phyloP scores from a whole-genome alignment of 2,329 filamentous ascomycete species.

The Beauveria asiatica region DNA sequence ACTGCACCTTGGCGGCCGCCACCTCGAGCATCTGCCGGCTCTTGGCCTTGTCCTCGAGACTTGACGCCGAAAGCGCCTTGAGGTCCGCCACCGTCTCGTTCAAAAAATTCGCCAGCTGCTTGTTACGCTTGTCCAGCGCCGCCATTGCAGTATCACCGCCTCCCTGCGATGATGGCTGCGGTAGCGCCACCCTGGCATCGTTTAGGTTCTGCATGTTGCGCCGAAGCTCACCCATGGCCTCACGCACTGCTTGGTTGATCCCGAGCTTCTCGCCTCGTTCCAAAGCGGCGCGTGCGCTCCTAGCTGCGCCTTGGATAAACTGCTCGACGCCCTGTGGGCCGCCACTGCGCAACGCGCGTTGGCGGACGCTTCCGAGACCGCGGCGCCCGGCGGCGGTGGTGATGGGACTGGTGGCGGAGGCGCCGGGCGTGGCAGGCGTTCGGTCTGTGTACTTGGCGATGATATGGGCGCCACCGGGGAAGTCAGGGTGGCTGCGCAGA shows the following conservation, averaged over 20 bases:
- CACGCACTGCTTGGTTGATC: slow-evolving; percentile 73
- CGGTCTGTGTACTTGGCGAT: slow-evolving; percentile 63
- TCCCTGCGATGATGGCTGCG: background rate
- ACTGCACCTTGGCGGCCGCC: slow-evolving; percentile 54
- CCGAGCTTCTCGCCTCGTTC: slow-evolving; percentile 68
- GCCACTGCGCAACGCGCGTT: slow-evolving; percentile 29
- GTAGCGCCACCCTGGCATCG: slow-evolving; percentile 31
- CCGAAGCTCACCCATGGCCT: slow-evolving; percentile 69
- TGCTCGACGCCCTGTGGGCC: slow-evolving; percentile 45
- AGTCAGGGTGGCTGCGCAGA: slow-evolving; percentile 55
- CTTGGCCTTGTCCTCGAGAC: slow-evolving; percentile 39
- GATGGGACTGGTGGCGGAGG: slow-evolving; percentile 22
- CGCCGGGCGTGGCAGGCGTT: slow-evolving; percentile 30
- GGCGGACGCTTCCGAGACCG: slow-evolving; percentile 28
- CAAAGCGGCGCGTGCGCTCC: slow-evolving; percentile 65
- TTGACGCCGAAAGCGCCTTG: slow-evolving; percentile 47
- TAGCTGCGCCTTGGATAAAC: slow-evolving; percentile 67
- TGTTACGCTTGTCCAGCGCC: slow-evolving; percentile 56
- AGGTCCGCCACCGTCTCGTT: slow-evolving; percentile 57
- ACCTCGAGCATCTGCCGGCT: slow-evolving; percentile 47
- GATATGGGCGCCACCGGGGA: slow-evolving; percentile 53
- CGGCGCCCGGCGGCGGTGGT: slow-evolving; percentile 22
- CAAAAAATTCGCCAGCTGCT: slow-evolving; percentile 58
- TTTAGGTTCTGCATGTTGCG: slow-evolving; percentile 66
- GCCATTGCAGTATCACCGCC: slow-evolving; percentile 23